Conservation (phyloP, 2,329 filamentous ascomycete species). For the Helotiales sp. region DNA sequence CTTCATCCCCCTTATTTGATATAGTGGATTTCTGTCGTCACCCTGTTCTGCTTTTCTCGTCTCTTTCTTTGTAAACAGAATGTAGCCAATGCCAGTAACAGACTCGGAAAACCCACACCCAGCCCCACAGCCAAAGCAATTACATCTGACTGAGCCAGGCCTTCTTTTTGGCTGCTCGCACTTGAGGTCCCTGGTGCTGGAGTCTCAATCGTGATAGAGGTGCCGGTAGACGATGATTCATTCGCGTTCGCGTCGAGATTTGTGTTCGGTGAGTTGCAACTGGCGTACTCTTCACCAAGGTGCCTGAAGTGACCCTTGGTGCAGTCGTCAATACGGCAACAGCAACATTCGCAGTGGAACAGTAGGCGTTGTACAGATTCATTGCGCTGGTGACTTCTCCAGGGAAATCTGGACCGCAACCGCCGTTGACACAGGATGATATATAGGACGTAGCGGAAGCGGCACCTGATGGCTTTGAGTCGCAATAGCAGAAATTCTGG, state of each 20-base stretch:
- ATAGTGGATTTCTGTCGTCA: neutral
- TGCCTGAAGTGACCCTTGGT: neutral
- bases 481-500: conserved; percentile 6
- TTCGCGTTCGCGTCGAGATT: neutral
- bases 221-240: neutral
- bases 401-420: conserved; percentile 6
- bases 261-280: neutral
- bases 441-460: neutral
- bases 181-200: neutral
- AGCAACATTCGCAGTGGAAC: conserved; percentile 11
- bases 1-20: neutral
- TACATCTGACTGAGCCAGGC: conserved; percentile 14
- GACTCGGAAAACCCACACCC: conserved; percentile 6
- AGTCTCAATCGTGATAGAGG: neutral
- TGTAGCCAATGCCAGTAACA: conserved; percentile 13
- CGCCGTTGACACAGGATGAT: conserved; percentile 8
- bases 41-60: neutral
- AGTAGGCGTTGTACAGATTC: conserved; percentile 14
- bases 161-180: neutral
- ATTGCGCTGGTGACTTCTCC: conserved; percentile 12
- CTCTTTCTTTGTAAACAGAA: conserved; percentile 14
- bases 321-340: neutral
- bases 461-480: neutral
- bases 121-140: conserved; percentile 18
- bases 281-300: neutral